Evolutionary conservation across 768 basidiomycete species (phyloP), one percentile per base, ranked within the genome.

Genomic region (Xerocomellus chrysenteron): DNA sequence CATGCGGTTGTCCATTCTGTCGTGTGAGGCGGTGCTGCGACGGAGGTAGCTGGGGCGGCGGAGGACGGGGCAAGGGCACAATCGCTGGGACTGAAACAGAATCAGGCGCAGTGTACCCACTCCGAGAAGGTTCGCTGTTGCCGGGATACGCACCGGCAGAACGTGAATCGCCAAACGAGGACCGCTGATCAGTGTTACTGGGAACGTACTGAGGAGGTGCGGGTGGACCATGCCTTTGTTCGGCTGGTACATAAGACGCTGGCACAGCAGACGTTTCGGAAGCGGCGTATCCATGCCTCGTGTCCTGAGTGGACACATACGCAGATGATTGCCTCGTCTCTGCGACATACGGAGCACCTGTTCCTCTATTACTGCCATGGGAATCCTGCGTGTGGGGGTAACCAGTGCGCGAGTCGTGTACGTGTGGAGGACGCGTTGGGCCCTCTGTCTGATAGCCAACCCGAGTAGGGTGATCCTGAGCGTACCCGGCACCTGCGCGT

Each of bases 121-220:
- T 33, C 33, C 59, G 52, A 36, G 65, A 50, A 24, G 60, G 32
- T 10, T 61, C 67, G 19, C 16, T 45, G 28, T 45, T 57, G 8
- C 44, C n/a, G 5, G 57, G 37, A 56, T 68, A 68, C 32, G 55
- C 39, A 56, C 52, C 52, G 6, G 52, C 41, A 47, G 67, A 45
- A 46, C 67, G 66, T 16, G 66, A 59, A 55, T 69, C 64, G 7
- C 52, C 58, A 51, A 69, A 64, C 21, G 66, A 56, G 43, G 66
- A 12, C 7, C 66, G 58, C 4, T 63, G 66, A 36, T 55, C 55
- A 12, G 52, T 19, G 28, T 52, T 67, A 17, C 47, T 50, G 14
- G 66, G 30, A 30, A 66, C 54, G 41, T 61, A 67, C 32, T 58
- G 59, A 21, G 57, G 52, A 32, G 54, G 51, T 3, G 57, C 46